Evolutionary conservation across 2,329 filamentous ascomycete species (phyloP).

Genomic region (Paracoccidioides brasiliensis): DNA sequence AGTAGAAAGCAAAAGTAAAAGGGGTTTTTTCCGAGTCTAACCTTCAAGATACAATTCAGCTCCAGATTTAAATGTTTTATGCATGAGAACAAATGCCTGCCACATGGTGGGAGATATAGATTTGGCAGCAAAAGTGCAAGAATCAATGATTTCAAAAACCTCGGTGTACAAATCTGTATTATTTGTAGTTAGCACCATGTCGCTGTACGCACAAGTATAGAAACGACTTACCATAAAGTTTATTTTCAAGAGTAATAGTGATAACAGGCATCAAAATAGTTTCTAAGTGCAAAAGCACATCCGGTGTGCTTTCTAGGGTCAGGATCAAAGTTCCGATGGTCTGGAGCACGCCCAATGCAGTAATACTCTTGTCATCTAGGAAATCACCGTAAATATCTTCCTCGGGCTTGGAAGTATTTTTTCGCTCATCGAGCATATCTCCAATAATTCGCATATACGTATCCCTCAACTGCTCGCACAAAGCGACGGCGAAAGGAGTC

Average conservation of each 20-base stretch:
- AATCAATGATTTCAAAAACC: conserved; percentile 97
- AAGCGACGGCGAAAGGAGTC: conserved; percentile 88
- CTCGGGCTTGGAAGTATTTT: conserved; percentile 57
- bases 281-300: conserved; percentile 87
- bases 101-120: conserved; percentile 94
- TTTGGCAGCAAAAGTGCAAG: conserved; percentile 96
- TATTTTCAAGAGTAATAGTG: conserved; percentile 90
- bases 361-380: conserved; percentile 96
- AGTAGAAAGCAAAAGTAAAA: background rate
- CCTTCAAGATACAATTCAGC: conserved; percentile 88
- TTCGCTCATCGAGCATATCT: conserved; percentile 71
- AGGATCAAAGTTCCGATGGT: conserved; percentile 96
- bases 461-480: conserved; percentile 90
- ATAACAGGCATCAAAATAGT: conserved; percentile 96
- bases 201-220: background rate
- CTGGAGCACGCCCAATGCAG: conserved; percentile 86
- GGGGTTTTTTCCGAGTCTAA: conserved; percentile 11
- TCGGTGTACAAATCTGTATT: conserved; percentile 80
- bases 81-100: conserved; percentile 94
- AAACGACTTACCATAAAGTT: conserved; percentile 60
- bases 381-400: conserved; percentile 80
- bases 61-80: conserved; percentile 91
- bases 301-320: conserved; percentile 90
- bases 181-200: conserved; percentile 12
- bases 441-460: conserved; percentile 90